Conservation (phyloP, 2,329 filamentous ascomycete species). For the Ascochyta clinopodiicola region DNA sequence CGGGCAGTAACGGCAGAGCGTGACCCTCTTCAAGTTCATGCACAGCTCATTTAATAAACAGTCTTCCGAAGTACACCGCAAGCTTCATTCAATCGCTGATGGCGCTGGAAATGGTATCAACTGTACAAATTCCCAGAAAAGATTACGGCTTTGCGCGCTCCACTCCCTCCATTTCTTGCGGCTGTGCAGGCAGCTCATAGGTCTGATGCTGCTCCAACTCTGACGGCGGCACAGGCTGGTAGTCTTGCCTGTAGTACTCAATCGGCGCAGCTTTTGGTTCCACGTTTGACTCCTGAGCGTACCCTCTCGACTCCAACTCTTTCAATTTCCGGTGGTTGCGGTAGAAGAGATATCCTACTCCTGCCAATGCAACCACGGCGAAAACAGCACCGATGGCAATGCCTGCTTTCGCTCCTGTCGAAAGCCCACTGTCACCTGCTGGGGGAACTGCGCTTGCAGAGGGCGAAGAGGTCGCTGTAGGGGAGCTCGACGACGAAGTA, state of each 20-base stretch:
- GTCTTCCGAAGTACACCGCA: background rate
- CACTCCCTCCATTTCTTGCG: background rate
- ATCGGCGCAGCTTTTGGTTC: background rate
- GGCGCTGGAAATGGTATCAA: background rate
- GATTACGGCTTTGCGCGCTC: background rate
- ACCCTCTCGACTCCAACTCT: background rate
- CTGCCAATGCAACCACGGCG: background rate
- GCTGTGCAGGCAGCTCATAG: background rate
- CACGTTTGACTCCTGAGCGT: background rate
- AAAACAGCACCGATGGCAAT: slow-evolving; percentile 6
- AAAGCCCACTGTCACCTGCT: background rate
- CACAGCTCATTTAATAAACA: background rate
- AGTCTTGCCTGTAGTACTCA: background rate
- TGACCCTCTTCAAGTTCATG: background rate
- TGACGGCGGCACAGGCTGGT: background rate
- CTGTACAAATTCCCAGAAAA: background rate
- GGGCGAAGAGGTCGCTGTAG: background rate
- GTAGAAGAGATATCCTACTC: slow-evolving; percentile 2
- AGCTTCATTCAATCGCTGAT: background rate
- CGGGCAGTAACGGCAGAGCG: background rate
- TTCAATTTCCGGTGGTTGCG: slow-evolving; percentile 4
- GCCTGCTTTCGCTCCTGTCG: slow-evolving; percentile 5
- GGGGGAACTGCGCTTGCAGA: background rate
- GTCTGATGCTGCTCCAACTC: background rate
- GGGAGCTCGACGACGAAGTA: background rate